phyloP scores from a whole-genome alignment of 306 rosid genomes.

The Dryas drummondii region DNA sequence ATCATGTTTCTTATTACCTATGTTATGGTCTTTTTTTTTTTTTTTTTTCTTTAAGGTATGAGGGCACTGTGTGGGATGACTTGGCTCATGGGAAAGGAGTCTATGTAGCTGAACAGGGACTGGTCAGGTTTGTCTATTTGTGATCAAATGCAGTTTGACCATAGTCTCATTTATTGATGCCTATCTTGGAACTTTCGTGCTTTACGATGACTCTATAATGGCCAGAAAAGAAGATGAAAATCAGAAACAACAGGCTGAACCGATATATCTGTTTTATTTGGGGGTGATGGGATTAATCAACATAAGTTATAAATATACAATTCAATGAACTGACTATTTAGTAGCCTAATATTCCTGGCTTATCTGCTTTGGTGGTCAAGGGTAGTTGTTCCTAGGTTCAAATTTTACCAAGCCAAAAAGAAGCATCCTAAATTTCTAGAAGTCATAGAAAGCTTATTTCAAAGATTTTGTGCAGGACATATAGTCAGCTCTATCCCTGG shows the following conservation, averaged over 20 bases:
- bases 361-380: not conserved
- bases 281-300: not conserved
- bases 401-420: not conserved
- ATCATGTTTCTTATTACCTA: not conserved
- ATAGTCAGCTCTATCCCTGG: not conserved
- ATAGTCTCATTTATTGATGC: not conserved
- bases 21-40: not conserved
- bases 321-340: not conserved
- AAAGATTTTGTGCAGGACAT: not conserved
- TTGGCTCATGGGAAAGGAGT: constrained; percentile 96
- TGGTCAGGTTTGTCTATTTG: constrained; percentile 69
- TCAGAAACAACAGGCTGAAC: not conserved
- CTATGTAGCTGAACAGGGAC: constrained; percentile 54
- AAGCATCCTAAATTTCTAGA: not conserved
- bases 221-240: not conserved
- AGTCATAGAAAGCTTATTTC: constrained; percentile 4
- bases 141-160: not conserved
- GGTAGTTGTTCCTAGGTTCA: not conserved
- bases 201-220: not conserved
- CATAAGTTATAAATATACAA: not conserved
- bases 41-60: constrained; percentile 51
- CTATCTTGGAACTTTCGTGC: not conserved
- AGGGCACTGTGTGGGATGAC: constrained; percentile 98
- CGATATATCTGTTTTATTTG: not conserved
- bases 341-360: not conserved